Conservation (phyloP, 2,329 filamentous ascomycete species). For the Salinomyces thailandicus region DNA sequence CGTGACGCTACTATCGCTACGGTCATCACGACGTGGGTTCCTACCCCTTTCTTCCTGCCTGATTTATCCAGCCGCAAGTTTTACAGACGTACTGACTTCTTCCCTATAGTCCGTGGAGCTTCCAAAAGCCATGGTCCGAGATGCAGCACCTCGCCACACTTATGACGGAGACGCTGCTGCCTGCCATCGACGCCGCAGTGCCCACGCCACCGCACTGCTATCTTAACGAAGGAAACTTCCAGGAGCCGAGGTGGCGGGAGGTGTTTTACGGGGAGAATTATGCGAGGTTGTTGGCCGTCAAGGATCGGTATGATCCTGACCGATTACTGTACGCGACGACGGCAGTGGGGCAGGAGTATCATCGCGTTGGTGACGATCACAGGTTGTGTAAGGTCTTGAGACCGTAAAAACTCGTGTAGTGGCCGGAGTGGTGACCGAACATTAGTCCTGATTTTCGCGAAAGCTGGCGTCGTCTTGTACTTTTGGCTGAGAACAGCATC, state of each 20-base stretch:
- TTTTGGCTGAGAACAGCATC: too few relatives aligned
- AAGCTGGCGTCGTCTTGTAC: too few relatives aligned
- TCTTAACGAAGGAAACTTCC: slow-evolving; percentile 34
- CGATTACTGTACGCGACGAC: slow-evolving; percentile 32
- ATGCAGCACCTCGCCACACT: background rate
- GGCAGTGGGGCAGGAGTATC: slow-evolving; percentile 31
- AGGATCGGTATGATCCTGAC: slow-evolving; percentile 33
- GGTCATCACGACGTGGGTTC: background rate
- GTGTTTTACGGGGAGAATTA: slow-evolving; percentile 37
- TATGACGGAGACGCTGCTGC: background rate
- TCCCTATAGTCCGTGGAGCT: background rate
- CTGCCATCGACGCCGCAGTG: background rate
- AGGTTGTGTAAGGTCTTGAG: slow-evolving; percentile 16
- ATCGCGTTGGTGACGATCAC: slow-evolving; percentile 15
- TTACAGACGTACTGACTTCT: too few relatives aligned
- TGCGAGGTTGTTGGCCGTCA: slow-evolving; percentile 26
- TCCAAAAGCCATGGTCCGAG: background rate
- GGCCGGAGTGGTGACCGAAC: too few relatives aligned
- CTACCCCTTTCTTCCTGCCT: background rate
- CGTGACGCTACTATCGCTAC: background rate
- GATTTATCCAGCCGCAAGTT: background rate
- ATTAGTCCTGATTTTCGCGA: too few relatives aligned
- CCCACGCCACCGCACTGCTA: slow-evolving; percentile 25
- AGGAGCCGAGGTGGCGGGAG: slow-evolving; percentile 31
- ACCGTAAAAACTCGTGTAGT: too few relatives aligned